Base-by-base conservation (phyloP, 2,329 filamentous ascomycete genomes). In the Coleophoma cylindrospora region DNA sequence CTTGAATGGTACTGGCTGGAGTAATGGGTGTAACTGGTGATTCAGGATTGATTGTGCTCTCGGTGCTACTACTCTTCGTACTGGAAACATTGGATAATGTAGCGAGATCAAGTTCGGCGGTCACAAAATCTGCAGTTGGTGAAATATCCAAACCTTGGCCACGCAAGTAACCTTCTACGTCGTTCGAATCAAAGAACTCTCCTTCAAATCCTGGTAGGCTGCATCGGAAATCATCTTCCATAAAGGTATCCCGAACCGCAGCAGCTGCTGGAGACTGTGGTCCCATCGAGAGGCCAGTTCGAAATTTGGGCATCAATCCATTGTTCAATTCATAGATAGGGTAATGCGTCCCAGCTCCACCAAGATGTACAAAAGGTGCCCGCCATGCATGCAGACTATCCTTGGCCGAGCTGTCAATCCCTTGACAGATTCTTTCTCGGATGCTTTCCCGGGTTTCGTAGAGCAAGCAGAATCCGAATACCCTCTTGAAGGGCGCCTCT, bases 111-210 rank as follows among this genome's bases (percentile, higher is more conserved):
- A 87, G 66, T 45, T 86, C 75, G 9, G 78, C 77, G 44, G 79
- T 76, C 1, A 86, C 72, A 49, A 79, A 83, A 15, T 86, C 83
- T 10, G 77, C 73, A 10, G 74, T 70, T 0, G 78, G 75, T 10
- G 85, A 78, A 47, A 91, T 81, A 43, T 72, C 64, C 32, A 90
- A 78, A 5, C 83, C 83, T 32, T 79, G 77, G 45, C 79, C 74
- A 38, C 76, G 76, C 3, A 95, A 70, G 62, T 91, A 94, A 12
- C 79, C 74, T 65, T 94, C 86, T 0, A 91, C 83, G 64, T 94
- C 89, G 52, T 88, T 78, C 0, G 83, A 71, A 61, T 94, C 88
- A 57, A 87, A 88, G 73, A 89, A 94, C 46, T 88, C 80, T 4
- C 87, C 87, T 52, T 86, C 79, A 53, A 84, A 87, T 0, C 81